phyloP scores from a whole-genome alignment of 2,329 filamentous ascomycete genomes.

The Aspergillus caelatus region DNA sequence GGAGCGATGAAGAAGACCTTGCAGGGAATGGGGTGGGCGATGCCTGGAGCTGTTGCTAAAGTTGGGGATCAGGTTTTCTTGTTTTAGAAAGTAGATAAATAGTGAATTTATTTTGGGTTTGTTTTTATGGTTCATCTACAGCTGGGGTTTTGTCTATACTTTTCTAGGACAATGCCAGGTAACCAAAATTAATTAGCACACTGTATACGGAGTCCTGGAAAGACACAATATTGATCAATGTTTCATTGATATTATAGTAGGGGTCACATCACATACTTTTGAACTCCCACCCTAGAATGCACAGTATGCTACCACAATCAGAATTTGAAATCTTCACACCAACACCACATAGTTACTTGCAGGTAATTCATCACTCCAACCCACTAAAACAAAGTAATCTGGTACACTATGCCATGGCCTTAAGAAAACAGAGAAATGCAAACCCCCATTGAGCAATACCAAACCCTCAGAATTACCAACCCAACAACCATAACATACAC shows the following conservation, averaged over 20 bases:
- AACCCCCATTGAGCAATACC: no score
- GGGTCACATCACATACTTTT: no score
- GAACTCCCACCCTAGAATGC: not conserved
- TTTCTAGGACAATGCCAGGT: no score
- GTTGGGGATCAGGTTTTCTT: constrained; percentile 57
- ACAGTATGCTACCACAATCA: not conserved
- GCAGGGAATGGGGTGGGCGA: constrained; percentile 52
- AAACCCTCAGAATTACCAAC: no score
- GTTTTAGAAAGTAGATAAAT: constrained; percentile 43
- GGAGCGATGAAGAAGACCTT: constrained; percentile 57
- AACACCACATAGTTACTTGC: not conserved
- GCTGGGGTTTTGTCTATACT: no score
- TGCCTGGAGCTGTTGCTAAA: constrained; percentile 52
- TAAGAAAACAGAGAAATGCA: not conserved
- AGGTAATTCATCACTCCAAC: not conserved
- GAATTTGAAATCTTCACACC: not conserved
- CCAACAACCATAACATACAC: no score
- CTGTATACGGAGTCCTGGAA: not conserved
- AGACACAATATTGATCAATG: not conserved
- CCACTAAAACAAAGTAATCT: not conserved
- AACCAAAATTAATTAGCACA: no score
- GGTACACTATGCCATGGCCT: not conserved
- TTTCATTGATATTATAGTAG: not conserved
- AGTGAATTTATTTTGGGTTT: not conserved
- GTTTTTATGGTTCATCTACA: no score